phyloP scores from a whole-genome alignment of 2,329 filamentous ascomycete species.

The Aspergillus ochraceoroseus region DNA sequence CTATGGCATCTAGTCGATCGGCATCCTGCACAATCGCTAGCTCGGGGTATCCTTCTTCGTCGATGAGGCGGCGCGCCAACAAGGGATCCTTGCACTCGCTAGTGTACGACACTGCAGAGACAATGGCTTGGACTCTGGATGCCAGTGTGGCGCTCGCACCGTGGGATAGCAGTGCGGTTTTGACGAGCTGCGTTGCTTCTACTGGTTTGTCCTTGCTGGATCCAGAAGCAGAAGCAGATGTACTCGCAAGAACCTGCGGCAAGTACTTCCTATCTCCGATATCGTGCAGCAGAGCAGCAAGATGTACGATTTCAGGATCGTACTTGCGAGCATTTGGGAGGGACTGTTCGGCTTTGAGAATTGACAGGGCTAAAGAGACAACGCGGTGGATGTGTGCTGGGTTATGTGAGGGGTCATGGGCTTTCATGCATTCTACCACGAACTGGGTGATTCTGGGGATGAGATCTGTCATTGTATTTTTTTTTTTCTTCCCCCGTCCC shows the following conservation, averaged over 20 bases:
- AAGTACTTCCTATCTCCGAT: constrained; percentile 17
- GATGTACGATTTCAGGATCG: constrained; percentile 5
- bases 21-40: constrained; percentile 86
- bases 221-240: background rate
- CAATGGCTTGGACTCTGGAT: constrained; percentile 9
- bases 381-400: constrained; percentile 15
- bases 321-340: background rate
- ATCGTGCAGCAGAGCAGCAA: constrained; percentile 14
- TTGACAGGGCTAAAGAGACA: constrained; percentile 8
- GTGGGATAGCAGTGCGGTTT: constrained; percentile 1
- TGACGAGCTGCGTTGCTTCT: background rate
- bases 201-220: constrained; percentile 6
- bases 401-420: constrained; percentile 18
- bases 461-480: constrained; percentile 42
- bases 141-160: constrained; percentile 3
- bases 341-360: constrained; percentile 8
- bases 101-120: constrained; percentile 18
- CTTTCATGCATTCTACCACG: constrained; percentile 23
- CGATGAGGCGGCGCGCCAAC: constrained; percentile 55
- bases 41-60: constrained; percentile 57
- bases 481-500: constrained; percentile 2
- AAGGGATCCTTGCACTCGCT: constrained; percentile 12
- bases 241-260: constrained; percentile 4
- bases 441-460: constrained; percentile 63
- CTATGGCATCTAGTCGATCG: constrained; percentile 85